phyloP scores from a whole-genome alignment of 768 basidiomycete species.

The Kwoniella pini region DNA sequence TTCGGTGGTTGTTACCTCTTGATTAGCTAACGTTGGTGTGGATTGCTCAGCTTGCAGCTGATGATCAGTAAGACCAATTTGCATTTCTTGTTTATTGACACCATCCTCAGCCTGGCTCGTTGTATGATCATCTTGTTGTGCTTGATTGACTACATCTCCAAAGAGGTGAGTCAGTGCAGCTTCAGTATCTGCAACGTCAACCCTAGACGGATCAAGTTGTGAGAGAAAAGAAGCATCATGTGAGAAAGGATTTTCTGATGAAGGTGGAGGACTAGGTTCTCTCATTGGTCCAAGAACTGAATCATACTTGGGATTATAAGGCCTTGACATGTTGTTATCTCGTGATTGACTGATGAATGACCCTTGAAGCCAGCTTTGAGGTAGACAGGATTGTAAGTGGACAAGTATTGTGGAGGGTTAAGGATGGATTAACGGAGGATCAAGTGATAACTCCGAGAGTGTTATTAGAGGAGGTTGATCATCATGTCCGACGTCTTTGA shows the following conservation, averaged over 20 bases:
- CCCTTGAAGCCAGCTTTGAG: neutral
- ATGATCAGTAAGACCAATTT: neutral
- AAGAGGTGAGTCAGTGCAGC: constrained; percentile 6
- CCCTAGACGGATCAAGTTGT: neutral
- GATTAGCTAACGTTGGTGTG: constrained; percentile 1
- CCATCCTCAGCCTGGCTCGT: no score
- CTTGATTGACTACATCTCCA: neutral
- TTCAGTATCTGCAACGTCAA: constrained; percentile 1
- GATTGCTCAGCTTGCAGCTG: neutral
- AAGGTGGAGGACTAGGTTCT: neutral
- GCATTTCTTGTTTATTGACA: neutral
- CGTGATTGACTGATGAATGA: neutral
- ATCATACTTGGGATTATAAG: constrained; percentile 6
- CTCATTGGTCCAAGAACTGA: constrained; percentile 4
- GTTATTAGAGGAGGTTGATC: constrained; percentile 1
- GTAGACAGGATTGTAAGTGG: neutral
- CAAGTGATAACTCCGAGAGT: neutral
- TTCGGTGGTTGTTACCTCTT: neutral
- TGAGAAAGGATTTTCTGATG: neutral
- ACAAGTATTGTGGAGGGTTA: neutral
- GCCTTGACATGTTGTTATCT: neutral
- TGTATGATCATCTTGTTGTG: neutral
- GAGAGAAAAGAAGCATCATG: constrained; percentile 1
- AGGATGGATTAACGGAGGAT: neutral
- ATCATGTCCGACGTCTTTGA: constrained; percentile 15